Percentiles rank a stretch among this genome's conserved stretches.
These are phyloP conservation scores for Anthracocystis setariae DNA, from an alignment of 1,284 basidiomycete species.

Conservation along the genomic window DNA sequence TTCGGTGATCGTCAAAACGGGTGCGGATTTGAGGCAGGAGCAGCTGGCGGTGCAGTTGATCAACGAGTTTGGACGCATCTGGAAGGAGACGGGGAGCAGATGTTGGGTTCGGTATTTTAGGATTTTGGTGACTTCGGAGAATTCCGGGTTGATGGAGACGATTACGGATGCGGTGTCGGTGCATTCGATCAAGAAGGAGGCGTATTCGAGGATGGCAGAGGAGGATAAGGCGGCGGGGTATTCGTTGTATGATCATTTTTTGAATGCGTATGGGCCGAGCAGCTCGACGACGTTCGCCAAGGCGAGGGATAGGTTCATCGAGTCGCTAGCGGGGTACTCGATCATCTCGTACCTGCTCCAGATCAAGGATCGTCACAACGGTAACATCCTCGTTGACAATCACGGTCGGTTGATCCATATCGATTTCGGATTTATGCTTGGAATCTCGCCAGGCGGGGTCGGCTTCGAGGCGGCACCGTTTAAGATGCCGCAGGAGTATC, in stretches of 20 bases:
- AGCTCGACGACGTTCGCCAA: slow-evolving; percentile 66
- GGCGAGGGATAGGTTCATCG: slow-evolving; percentile 83
- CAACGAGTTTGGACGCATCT: slow-evolving; percentile 89
- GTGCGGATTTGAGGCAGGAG: slow-evolving; percentile 94
- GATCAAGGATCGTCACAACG: slow-evolving; percentile 98
- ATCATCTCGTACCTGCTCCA: slow-evolving; percentile 94
- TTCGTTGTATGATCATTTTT: slow-evolving; percentile 63
- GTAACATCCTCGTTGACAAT: slow-evolving; percentile 94
- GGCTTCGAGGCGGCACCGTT: slow-evolving; percentile 99
- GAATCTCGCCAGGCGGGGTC: slow-evolving; percentile 87
- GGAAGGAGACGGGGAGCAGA: slow-evolving; percentile 75
- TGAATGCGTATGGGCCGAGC: slow-evolving; percentile 59
- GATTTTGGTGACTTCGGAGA: slow-evolving; percentile 92
- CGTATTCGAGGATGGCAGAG: slow-evolving; percentile 87
- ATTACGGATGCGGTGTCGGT: slow-evolving; percentile 93
- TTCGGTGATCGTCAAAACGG: slow-evolving; percentile 98
- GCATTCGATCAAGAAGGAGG: slow-evolving; percentile 98
- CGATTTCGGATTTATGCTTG: slow-evolving; percentile 97
- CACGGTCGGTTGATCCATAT: slow-evolving; percentile 93
- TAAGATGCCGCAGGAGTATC: slow-evolving; percentile 93
- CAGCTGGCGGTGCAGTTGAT: slow-evolving; percentile 97
- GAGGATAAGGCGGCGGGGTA: slow-evolving; percentile 56
- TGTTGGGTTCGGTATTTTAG: slow-evolving; percentile 72
- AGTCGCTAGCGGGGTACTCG: slow-evolving; percentile 89
- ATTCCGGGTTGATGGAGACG: slow-evolving; percentile 77